Base-by-base conservation (phyloP, 768 basidiomycete species). In the Favolaschia claudopus region DNA sequence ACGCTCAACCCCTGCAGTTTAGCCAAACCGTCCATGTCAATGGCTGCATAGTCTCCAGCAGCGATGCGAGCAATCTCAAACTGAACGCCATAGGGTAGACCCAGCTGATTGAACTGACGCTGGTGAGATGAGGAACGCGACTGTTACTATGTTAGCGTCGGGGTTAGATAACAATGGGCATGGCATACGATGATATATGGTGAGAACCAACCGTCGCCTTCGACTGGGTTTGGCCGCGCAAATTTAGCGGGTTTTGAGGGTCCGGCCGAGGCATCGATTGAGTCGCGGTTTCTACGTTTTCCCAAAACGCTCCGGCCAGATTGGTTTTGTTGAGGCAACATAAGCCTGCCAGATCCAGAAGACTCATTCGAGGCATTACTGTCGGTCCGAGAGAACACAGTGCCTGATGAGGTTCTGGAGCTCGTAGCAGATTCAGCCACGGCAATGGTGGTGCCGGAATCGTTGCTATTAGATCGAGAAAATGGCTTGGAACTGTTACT, bases 41-140 rank as follows among this genome's bases (percentile, higher is more conserved):
- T 67, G 3, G 74, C 52, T 0, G 74, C 65, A 49, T 74, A 79
- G 7, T 65, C 33, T 15, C 79, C 55, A 9, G 74, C 73, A 40
- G 82, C 68, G 19, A 78, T 70, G 1, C 84, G 78, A 0, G 79
- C 82, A 24, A 87, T 76, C 63, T 86, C 83, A 71, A 81, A 87
- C 51, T 83, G 85, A 2, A 79, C 80, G 9, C 84, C 82, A 55
- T 76, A 81, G 2, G 77, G 73, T 5, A 84, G 56, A 1, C 69
- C 58, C 20, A 50, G 62, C 12, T 20, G 2, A 12, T 56, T 33
- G 31, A 63, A 59, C 28, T 45, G 22, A 8, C 62, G 31, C 19
- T 62, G 50, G 22, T 55, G 50, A 17, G 49, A 19, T 15, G 58
- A 36, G 24, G 62, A 60, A 51, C 60, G 46, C 33, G 55, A 49